Base-by-base conservation (phyloP, 2,329 filamentous ascomycete species). In the Hymenoscyphus linearis region DNA sequence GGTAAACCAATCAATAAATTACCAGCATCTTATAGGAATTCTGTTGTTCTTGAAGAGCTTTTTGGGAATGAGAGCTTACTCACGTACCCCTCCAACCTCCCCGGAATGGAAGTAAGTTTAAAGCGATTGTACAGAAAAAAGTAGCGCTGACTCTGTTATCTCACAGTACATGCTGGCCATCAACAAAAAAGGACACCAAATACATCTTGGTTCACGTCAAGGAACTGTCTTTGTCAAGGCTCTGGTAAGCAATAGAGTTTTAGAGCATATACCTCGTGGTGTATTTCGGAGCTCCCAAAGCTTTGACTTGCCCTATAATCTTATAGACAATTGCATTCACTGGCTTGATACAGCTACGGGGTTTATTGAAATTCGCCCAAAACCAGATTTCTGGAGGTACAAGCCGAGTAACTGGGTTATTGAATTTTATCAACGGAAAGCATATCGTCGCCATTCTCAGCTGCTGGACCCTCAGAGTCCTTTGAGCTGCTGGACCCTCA, bases 171-270 rank as follows among this genome's bases (percentile, higher is more conserved):
- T 74, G 25, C 36, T 69, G 4, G 74, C 74, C 59, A 60, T 71
- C 70, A 0, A 62, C 40, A 71, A 76, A 16, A 62, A 75, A 1
- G 74, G 69, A 0, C 76, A 81, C 65, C 66, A 76, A 1, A 72
- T 89, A 1, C 83, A 89, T 67, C 67, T 89, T 47, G 84, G 85
- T 0, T 76, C 79, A 16, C 74, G 78, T 0, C 61, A 73, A 1
- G 67, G 69, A 0, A 31, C 63, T 0, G 66, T 82, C 0, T 65
- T 85, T 0, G 76, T 87, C 3, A 75, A 76, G 36, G 79, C 80
- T 0, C 61, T 64, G 0, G 67, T 67, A 2, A 2, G 50, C 7
- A n/a, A 63, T 0, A 55, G 60, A 0, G 22, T 76, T 0, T 66
- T 76, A 0, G 73, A 78, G 55, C 68, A 74, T 5, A 66, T 80